A percentile compares a stretch with the other conserved stretches of the same genome.
Conservation (phyloP, 495 filamentous ascomycete species). For the Penicillium argentinense region DNA sequence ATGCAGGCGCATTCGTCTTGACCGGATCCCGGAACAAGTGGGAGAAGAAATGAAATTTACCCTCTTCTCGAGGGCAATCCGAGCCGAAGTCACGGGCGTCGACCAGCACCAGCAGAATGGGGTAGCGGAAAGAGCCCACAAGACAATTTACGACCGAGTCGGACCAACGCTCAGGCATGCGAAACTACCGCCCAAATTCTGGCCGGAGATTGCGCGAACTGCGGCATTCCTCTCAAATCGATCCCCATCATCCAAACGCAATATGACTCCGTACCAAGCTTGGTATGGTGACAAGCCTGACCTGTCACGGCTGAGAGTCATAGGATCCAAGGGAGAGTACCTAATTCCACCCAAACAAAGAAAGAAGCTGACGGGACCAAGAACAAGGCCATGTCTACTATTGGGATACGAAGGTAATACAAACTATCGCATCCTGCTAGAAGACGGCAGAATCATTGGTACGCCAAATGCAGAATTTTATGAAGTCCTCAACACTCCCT, state of each 20-base stretch:
- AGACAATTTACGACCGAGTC: constrained; percentile 18
- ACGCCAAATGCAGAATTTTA: constrained; percentile 18
- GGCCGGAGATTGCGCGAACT: constrained; percentile 21
- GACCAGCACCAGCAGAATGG: constrained; percentile 26
- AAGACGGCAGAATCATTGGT: constrained; percentile 22
- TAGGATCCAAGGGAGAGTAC: constrained; percentile 19
- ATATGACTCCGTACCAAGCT: constrained; percentile 27
- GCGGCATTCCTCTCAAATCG: constrained; percentile 22
- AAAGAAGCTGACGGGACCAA: constrained; percentile 23
- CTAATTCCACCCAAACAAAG: constrained; percentile 18
- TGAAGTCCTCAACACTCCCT: constrained; percentile 21
- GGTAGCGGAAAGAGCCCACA: constrained; percentile 20
- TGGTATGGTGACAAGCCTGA: constrained; percentile 26
- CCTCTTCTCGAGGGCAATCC: constrained; percentile 17
- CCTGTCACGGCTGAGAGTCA: constrained; percentile 22
- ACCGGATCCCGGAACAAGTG: constrained; percentile 17
- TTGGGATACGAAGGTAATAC: constrained; percentile 24
- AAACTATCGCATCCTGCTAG: constrained; percentile 25
- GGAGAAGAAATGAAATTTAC: constrained; percentile 24
- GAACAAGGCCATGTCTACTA: constrained; percentile 20
- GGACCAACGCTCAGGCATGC: constrained; percentile 15
- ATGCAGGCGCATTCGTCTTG: constrained; percentile 19
- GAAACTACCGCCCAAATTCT: constrained; percentile 20
- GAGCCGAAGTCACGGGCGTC: constrained; percentile 14
- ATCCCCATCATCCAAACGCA: constrained; percentile 17